Percentiles rank a stretch among this genome's conserved stretches.
Evolutionary conservation across 495 filamentous ascomycete genomes (phyloP).

Genomic region (Podospora sp.): DNA sequence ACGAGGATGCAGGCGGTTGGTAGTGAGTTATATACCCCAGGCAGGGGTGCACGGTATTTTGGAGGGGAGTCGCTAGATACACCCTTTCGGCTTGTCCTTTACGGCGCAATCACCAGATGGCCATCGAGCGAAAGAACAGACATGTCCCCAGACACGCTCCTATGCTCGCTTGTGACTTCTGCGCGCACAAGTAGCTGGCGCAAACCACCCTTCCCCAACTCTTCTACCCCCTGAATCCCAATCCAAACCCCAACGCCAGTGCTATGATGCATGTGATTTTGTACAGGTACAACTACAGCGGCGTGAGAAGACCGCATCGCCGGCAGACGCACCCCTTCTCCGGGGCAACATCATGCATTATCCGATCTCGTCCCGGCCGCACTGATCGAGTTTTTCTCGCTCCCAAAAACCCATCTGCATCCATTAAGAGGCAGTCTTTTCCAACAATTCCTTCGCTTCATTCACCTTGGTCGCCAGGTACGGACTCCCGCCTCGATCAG

Average conservation of each 20-base stretch:
- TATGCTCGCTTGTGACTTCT: background rate
- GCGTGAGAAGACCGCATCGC: background rate
- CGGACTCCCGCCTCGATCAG: conserved; percentile 93
- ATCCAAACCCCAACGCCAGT: conserved; percentile 29
- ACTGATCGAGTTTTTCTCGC: background rate
- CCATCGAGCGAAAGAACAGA: background rate
- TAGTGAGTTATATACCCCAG: background rate
- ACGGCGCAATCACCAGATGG: background rate
- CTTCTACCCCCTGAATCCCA: conserved; percentile 9
- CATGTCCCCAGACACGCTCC: background rate
- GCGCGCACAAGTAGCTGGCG: background rate
- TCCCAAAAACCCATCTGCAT: background rate
- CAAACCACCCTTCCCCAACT: background rate
- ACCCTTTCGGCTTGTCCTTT: background rate
- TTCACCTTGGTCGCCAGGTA: conserved; percentile 98
- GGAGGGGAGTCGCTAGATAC: background rate
- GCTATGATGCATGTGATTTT: conserved; percentile 32
- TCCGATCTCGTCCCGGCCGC: background rate
- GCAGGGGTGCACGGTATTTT: background rate
- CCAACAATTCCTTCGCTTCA: conserved; percentile 94
- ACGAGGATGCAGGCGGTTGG: background rate
- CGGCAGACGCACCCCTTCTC: background rate
- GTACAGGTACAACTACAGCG: conserved; percentile 19
- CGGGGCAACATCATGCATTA: background rate
- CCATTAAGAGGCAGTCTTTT: conserved; percentile 59